Conservation (phyloP, 2,329 filamentous ascomycete species). For the Fusarium cicatricum region DNA sequence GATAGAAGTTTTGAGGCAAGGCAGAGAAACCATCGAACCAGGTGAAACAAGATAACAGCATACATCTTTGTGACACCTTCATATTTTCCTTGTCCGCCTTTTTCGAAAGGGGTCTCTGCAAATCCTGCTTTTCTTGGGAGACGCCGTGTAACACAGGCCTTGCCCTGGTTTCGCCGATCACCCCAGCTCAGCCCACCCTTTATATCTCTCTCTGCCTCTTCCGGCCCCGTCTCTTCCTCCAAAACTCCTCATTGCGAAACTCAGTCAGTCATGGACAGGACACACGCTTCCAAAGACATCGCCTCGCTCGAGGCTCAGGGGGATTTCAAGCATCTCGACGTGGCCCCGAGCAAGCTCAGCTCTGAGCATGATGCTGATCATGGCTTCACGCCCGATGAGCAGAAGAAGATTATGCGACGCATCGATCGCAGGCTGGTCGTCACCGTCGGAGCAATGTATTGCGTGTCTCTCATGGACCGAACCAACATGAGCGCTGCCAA, state of each 20-base stretch:
- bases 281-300: conserved; percentile 17
- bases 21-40: conserved; percentile 1
- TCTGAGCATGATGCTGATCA: conserved; percentile 44
- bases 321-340: conserved; percentile 40
- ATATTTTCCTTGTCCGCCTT: not conserved
- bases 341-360: conserved; percentile 34
- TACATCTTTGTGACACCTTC: conserved; percentile 16
- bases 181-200: not conserved
- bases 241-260: no score
- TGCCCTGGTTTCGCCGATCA: conserved; percentile 15
- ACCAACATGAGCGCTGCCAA: conserved; percentile 78
- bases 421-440: conserved; percentile 73
- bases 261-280: conserved; percentile 36
- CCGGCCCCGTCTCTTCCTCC: not conserved
- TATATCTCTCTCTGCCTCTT: conserved; percentile 8
- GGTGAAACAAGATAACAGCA: conserved; percentile 20
- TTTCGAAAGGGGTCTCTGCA: conserved; percentile 11
- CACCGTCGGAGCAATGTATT: conserved; percentile 73
- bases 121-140: conserved; percentile 13
- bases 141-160: conserved; percentile 20
- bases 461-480: conserved; percentile 79
- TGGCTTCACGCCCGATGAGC: conserved; percentile 67
- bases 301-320: conserved; percentile 38
- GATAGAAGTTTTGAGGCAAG: not conserved
- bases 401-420: conserved; percentile 71